Percentiles rank a stretch among this genome's conserved stretches.
Evolutionary conservation across 2,329 filamentous ascomycete species (phyloP).

Genomic region (Aspergillus sp.): DNA sequence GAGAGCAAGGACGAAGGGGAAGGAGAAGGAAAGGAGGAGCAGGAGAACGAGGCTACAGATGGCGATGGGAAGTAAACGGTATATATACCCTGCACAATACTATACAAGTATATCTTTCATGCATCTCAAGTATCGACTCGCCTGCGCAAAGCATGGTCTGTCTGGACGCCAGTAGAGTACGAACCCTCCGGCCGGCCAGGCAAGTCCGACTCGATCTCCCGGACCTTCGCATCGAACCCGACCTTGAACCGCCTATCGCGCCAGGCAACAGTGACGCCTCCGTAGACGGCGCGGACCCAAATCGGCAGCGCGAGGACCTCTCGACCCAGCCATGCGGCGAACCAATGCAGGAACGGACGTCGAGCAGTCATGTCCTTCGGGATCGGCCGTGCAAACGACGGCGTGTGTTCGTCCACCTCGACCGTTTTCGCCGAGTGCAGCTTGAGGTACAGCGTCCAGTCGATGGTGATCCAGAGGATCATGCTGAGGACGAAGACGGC

Average conservation of each 20-base stretch:
- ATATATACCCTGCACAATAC: no score
- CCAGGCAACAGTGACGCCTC: constrained; percentile 84
- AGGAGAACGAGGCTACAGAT: constrained; percentile 10
- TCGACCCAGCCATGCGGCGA: constrained; percentile 73
- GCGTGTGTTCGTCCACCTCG: constrained; percentile 62
- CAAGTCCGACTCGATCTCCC: constrained; percentile 37
- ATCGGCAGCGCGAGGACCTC: constrained; percentile 78
- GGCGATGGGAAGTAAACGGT: constrained; percentile 8
- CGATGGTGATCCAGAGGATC: constrained; percentile 60
- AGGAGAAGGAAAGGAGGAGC: constrained; percentile 12
- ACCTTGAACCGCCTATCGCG: constrained; percentile 74
- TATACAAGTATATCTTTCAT: constrained; percentile 13
- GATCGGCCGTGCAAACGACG: constrained; percentile 55
- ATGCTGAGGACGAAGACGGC: constrained; percentile 59
- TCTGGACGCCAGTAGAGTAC: constrained; percentile 10
- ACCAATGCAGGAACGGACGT: constrained; percentile 60
- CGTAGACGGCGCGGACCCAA: constrained; percentile 80
- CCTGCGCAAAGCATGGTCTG: no score
- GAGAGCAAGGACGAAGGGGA: constrained; percentile 26
- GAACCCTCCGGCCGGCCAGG: constrained; percentile 13
- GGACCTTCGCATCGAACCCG: constrained; percentile 72
- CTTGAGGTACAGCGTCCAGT: constrained; percentile 62
- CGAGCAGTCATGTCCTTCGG: constrained; percentile 36
- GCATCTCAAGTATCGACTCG: no score
- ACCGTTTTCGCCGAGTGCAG: constrained; percentile 66